These are phyloP conservation scores for Verticillium nubilum DNA, from an alignment of 2,329 filamentous ascomycete genomes.

Conservation along the genomic window DNA sequence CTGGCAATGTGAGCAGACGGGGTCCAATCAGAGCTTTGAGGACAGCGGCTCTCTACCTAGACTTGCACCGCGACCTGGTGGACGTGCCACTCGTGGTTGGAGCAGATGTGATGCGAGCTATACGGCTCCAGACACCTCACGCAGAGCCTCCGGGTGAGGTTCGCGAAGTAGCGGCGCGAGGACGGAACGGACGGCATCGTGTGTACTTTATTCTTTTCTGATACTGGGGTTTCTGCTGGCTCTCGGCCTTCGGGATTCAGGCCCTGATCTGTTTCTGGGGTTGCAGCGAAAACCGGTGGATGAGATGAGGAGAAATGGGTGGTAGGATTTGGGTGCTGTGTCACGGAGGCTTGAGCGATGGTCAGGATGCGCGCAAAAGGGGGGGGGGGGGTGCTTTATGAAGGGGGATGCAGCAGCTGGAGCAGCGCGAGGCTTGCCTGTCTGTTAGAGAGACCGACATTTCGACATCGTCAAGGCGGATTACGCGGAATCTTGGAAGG, in stretches of 20 bases:
- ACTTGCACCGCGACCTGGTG: not conserved
- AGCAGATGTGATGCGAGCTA: slow-evolving; percentile 10
- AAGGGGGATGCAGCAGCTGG: not conserved
- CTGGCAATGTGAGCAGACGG: not conserved
- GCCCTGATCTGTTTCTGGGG: not conserved
- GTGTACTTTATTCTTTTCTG: not conserved
- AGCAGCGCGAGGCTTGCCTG: not conserved
- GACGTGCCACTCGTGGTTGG: slow-evolving; percentile 2
- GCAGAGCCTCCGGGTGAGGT: slow-evolving; percentile 8
- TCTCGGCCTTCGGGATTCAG: not conserved
- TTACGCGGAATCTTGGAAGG: not conserved
- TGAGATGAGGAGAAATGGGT: not conserved
- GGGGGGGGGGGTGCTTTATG: not conserved
- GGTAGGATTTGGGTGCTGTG: not conserved
- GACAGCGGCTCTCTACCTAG: not conserved
- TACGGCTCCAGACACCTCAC: slow-evolving; percentile 12
- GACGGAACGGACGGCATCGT: not conserved
- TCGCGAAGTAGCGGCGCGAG: not conserved
- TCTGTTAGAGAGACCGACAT: not conserved
- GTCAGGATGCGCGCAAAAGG: not conserved
- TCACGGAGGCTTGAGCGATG: not conserved
- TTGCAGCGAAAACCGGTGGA: not conserved
- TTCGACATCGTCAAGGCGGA: not conserved
- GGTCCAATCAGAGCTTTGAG: no score
- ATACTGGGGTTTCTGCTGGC: not conserved